These are phyloP conservation scores for Diutina rugosa DNA, from an alignment of 1,139 yeast genomes.

Conservation along the genomic window DNA sequence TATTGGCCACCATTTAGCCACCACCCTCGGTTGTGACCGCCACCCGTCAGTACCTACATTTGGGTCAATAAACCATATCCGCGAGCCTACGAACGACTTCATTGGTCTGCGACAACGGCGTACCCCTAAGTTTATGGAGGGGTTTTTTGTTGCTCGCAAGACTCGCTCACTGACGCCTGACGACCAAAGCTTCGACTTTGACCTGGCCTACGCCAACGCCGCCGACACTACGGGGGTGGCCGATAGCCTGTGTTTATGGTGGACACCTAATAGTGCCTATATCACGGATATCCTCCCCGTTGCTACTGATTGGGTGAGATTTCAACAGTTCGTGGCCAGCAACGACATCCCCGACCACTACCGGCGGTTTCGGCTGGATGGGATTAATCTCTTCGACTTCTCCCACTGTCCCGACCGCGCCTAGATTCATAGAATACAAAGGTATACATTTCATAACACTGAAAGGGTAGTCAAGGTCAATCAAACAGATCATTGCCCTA, in stretches of 20 bases:
- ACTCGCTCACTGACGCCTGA: background rate
- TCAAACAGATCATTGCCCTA: no score
- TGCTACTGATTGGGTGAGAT: background rate
- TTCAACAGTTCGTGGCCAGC: background rate
- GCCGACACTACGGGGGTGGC: background rate
- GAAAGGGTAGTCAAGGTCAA: no score
- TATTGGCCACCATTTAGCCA: constrained; percentile 15
- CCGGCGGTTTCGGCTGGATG: background rate
- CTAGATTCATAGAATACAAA: no score
- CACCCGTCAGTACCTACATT: background rate
- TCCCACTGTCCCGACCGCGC: background rate
- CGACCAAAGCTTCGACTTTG: background rate
- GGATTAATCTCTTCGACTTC: background rate
- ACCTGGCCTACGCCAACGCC: background rate
- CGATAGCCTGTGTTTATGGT: background rate
- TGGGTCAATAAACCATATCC: background rate
- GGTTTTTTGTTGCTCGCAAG: background rate
- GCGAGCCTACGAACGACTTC: background rate
- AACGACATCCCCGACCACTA: background rate
- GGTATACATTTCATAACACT: no score
- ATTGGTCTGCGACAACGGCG: background rate
- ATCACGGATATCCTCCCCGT: background rate
- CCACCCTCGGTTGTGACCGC: background rate
- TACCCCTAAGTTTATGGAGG: background rate
- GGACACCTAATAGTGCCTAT: background rate